Conservation (phyloP, 495 filamentous ascomycete genomes). For the Lindgomyces ingoldianus region DNA sequence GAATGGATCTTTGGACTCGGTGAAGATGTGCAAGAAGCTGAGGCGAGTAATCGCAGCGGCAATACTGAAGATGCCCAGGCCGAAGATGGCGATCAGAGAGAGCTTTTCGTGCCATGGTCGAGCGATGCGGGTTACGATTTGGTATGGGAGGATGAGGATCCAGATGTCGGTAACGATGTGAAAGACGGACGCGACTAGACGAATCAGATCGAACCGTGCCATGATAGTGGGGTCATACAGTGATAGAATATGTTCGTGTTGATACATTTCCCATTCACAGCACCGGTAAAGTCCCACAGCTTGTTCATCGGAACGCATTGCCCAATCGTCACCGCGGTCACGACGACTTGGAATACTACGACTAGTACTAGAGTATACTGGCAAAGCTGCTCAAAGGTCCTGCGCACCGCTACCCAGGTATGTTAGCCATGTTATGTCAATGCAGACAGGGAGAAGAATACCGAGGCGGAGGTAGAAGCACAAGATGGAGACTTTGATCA, state of each 20-base stretch:
- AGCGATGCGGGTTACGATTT: conserved; percentile 48
- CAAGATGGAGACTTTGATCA: conserved; percentile 51
- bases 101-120: conserved; percentile 50
- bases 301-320: conserved; percentile 51
- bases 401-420: conserved; percentile 3
- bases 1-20: conserved; percentile 24
- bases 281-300: conserved; percentile 50
- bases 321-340: conserved; percentile 43
- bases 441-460: conserved; percentile 24
- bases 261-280: conserved; percentile 47
- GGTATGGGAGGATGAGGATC: conserved; percentile 55
- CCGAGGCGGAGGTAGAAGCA: conserved; percentile 54
- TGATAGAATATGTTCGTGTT: conserved; percentile 53
- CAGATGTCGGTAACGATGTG: conserved; percentile 57
- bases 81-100: conserved; percentile 52
- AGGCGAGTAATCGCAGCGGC: conserved; percentile 49
- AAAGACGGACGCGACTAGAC: conserved; percentile 49
- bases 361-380: conserved; percentile 43
- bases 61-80: conserved; percentile 51
- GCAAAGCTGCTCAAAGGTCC: conserved; percentile 18
- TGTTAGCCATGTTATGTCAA: not conserved
- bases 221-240: conserved; percentile 38
- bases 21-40: conserved; percentile 42
- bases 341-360: conserved; percentile 37
- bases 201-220: not conserved